Conservation (phyloP, 2,329 filamentous ascomycete genomes). For the Ophiocordyceps camponoti-leonardi region DNA sequence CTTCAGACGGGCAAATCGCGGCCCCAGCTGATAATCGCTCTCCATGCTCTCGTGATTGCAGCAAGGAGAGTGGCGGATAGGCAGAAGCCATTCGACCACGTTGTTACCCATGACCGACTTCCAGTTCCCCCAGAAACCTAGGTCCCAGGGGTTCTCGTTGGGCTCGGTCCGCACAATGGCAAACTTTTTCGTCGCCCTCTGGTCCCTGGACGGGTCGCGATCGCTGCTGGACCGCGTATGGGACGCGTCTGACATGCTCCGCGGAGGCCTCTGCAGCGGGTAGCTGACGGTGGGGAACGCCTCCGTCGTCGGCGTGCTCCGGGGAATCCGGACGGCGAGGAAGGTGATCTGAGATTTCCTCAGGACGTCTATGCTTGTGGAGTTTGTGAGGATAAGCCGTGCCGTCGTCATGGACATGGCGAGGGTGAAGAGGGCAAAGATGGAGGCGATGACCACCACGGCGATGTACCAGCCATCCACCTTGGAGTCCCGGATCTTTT, state of each 20-base stretch:
- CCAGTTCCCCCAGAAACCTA: conserved; percentile 55
- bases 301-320: conserved; percentile 21
- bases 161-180: conserved; percentile 58
- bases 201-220: conserved; percentile 16
- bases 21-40: conserved; percentile 53
- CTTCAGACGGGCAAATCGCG: conserved; percentile 39
- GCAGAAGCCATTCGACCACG: conserved; percentile 63
- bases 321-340: conserved; percentile 57
- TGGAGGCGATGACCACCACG: conserved; percentile 43
- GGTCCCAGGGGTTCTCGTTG: conserved; percentile 74
- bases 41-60: conserved; percentile 45
- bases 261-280: conserved; percentile 22
- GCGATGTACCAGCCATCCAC: conserved; percentile 47
- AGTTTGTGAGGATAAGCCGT: conserved; percentile 53
- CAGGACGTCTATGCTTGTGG: conserved; percentile 72
- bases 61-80: conserved; percentile 59
- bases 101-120: conserved; percentile 61
- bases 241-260: conserved; percentile 2
- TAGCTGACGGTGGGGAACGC: conserved; percentile 38
- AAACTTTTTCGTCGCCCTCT: conserved; percentile 46
- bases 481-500: conserved; percentile 20
- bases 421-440: conserved; percentile 68
- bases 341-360: conserved; percentile 45
- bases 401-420: conserved; percentile 62
- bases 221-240: conserved; percentile 9